Conservation (phyloP, 169 alveolate species). For the Eimeria maxima region DNA sequence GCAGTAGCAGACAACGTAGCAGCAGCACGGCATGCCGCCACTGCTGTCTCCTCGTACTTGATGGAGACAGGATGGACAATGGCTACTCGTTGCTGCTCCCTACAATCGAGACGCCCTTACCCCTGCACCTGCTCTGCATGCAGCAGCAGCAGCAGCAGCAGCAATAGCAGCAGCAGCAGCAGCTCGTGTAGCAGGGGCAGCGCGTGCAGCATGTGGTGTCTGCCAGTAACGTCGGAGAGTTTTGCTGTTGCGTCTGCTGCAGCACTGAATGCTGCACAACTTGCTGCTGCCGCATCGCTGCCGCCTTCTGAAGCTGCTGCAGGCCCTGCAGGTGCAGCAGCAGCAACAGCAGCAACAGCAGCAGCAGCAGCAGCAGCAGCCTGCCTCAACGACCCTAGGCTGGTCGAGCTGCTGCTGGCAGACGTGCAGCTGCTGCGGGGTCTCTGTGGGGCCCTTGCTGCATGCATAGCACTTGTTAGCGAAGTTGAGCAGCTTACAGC, state of each 20-base stretch:
- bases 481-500: slow-evolving; percentile 1
- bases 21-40: neutral
- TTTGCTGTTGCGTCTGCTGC: slow-evolving; percentile 48
- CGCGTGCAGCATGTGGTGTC: slow-evolving; percentile 58
- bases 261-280: slow-evolving; percentile 4
- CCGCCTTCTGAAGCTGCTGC: slow-evolving; percentile 3
- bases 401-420: slow-evolving; percentile 36
- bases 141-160: neutral
- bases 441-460: slow-evolving; percentile 7
- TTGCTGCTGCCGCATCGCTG: slow-evolving; percentile 41
- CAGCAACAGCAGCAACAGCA: neutral
- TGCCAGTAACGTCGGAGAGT: slow-evolving; percentile 38
- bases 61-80: slow-evolving; percentile 45
- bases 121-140: slow-evolving; percentile 16
- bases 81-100: slow-evolving; percentile 50
- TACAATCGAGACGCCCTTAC: neutral
- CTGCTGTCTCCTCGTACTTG: slow-evolving; percentile 33
- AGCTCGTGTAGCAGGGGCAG: slow-evolving; percentile 22
- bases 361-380: neutral
- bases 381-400: neutral
- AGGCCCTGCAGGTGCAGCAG: too few relatives aligned
- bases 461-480: neutral
- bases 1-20: neutral
- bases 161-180: slow-evolving; percentile 9
- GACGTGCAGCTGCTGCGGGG: slow-evolving; percentile 49